Evolutionary conservation across 1,139 yeast genomes (phyloP).

Genomic region (Pneumocystis sp.): DNA sequence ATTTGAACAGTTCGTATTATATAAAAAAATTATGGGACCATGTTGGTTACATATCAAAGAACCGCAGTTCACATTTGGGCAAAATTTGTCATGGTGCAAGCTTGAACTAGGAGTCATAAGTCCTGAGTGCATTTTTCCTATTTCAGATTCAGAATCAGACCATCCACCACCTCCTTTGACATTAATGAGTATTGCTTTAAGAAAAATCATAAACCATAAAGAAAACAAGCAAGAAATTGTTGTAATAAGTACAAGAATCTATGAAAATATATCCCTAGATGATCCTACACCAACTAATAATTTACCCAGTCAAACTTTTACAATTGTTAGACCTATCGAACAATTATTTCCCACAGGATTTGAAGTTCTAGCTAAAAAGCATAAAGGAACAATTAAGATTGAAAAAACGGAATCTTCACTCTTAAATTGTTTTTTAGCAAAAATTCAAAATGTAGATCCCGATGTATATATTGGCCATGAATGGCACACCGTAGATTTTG

Average conservation of each 20-base stretch:
- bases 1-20: constrained; percentile 75
- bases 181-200: constrained; percentile 60
- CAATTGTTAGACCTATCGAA: constrained; percentile 59
- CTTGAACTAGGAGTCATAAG: constrained; percentile 49
- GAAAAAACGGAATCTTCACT: constrained; percentile 63
- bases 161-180: constrained; percentile 43
- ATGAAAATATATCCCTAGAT: constrained; percentile 27
- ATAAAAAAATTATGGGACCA: constrained; percentile 87
- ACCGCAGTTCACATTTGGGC: constrained; percentile 45
- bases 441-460: constrained; percentile 63
- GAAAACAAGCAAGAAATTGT: constrained; percentile 76
- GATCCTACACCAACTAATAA: constrained; percentile 19
- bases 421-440: constrained; percentile 56
- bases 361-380: constrained; percentile 32
- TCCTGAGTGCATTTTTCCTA: constrained; percentile 38
- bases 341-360: constrained; percentile 62
- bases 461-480: constrained; percentile 84
- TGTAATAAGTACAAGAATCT: constrained; percentile 60
- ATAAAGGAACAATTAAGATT: constrained; percentile 32
- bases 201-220: constrained; percentile 58
- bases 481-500: constrained; percentile 62
- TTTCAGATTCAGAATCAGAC: constrained; percentile 29
- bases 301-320: constrained; percentile 26
- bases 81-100: constrained; percentile 66
- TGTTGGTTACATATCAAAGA: constrained; percentile 74